phyloP scores from a whole-genome alignment of 2,329 filamentous ascomycete species.

The Penicillium sp. region DNA sequence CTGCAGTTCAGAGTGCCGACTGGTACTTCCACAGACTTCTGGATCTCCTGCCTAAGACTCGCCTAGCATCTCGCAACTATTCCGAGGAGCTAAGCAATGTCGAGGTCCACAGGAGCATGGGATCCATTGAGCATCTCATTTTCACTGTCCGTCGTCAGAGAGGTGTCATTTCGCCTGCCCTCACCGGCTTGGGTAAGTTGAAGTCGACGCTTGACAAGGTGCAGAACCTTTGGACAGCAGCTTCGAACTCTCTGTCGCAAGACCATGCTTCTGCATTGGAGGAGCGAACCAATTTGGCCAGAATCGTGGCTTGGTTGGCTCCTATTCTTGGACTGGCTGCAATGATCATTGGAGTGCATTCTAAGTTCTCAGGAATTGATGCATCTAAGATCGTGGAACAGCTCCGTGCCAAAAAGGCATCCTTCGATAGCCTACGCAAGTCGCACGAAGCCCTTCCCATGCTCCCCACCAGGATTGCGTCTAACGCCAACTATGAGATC shows the following conservation, averaged over 20 bases:
- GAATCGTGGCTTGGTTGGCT: slow-evolving; percentile 59
- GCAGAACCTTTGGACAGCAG: slow-evolving; percentile 33
- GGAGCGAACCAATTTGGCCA: slow-evolving; percentile 26
- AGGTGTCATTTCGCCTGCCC: slow-evolving; percentile 32
- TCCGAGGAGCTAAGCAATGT: slow-evolving; percentile 80
- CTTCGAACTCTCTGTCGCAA: slow-evolving; percentile 26
- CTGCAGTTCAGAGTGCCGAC: slow-evolving; percentile 51
- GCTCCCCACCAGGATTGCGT: slow-evolving; percentile 53
- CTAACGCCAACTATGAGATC: slow-evolving; percentile 28
- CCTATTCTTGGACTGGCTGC: slow-evolving; percentile 64
- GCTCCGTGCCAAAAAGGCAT: slow-evolving; percentile 53
- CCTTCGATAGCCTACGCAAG: slow-evolving; percentile 46
- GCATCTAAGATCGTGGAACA: slow-evolving; percentile 46
- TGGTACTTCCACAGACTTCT: slow-evolving; percentile 77
- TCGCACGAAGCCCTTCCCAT: slow-evolving; percentile 45
- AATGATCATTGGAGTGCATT: slow-evolving; percentile 64
- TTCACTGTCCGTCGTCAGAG: slow-evolving; percentile 47
- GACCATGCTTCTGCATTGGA: slow-evolving; percentile 14
- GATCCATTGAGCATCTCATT: slow-evolving; percentile 83
- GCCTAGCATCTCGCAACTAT: slow-evolving; percentile 68
- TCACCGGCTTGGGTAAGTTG: slow-evolving; percentile 32
- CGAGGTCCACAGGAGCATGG: slow-evolving; percentile 74
- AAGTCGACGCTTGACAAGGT: slow-evolving; percentile 32
- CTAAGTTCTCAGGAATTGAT: slow-evolving; percentile 58
- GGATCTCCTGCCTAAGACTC: slow-evolving; percentile 67